Evolutionary conservation across 2,329 filamentous ascomycete species (phyloP).

Genomic region (Ophidiomyces ophidiicola): DNA sequence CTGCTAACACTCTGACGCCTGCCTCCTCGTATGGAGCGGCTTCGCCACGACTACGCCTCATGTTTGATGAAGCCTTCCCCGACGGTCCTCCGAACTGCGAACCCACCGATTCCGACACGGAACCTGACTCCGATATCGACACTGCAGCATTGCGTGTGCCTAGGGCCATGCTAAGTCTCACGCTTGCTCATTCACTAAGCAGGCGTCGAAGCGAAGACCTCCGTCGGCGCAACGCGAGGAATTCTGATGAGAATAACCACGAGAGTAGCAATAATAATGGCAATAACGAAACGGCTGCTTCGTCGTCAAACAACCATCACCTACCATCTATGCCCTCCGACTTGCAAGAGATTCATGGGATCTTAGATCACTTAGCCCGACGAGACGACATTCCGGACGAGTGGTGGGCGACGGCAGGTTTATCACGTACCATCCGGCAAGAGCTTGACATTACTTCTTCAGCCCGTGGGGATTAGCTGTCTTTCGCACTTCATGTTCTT

Average conservation of each 20-base stretch:
- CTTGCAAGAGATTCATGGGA: constrained; percentile 55
- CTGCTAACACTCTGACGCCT: constrained; percentile 22
- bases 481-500: background rate
- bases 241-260: no score
- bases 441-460: constrained; percentile 15
- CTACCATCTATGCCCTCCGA: constrained; percentile 20
- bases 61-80: constrained; percentile 26
- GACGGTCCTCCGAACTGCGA: constrained; percentile 28
- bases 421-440: constrained; percentile 43
- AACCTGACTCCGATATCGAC: constrained; percentile 16
- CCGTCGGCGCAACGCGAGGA: no score
- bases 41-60: constrained; percentile 13
- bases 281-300: background rate
- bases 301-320: background rate
- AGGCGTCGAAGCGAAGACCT: background rate
- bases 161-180: background rate
- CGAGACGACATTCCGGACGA: constrained; percentile 68
- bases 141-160: constrained; percentile 15
- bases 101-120: constrained; percentile 15
- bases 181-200: background rate
- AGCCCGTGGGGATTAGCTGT: background rate
- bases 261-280: background rate
- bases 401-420: constrained; percentile 63
- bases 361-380: constrained; percentile 57
- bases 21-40: constrained; percentile 18